Evolutionary conservation across 768 basidiomycete species (phyloP).

Genomic region (Rhizopogon vulgaris): DNA sequence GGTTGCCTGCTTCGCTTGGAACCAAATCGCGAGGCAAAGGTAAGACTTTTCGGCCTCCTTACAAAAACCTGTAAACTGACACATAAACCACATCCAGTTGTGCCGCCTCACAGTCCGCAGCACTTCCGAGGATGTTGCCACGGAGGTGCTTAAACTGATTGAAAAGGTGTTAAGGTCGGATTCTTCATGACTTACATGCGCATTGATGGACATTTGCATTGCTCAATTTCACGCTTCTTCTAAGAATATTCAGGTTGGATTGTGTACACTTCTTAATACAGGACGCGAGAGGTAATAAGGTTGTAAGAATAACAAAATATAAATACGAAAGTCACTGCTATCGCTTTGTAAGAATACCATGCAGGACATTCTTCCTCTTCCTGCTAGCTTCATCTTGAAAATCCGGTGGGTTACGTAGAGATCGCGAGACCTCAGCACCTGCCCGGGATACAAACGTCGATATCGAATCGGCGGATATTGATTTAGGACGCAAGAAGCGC

Average conservation of each 20-base stretch:
- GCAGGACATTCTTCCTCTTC: slow-evolving; percentile 36
- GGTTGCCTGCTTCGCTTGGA: slow-evolving; percentile 91
- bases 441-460: slow-evolving; percentile 23
- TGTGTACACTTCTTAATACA: slow-evolving; percentile 19
- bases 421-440: slow-evolving; percentile 5
- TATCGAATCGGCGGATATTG: slow-evolving; percentile 51
- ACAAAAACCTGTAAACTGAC: neutral
- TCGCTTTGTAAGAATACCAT: slow-evolving; percentile 32
- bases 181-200: slow-evolving; percentile 5
- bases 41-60: slow-evolving; percentile 27
- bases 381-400: slow-evolving; percentile 18
- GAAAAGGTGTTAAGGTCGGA: slow-evolving; percentile 32
- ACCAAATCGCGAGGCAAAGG: slow-evolving; percentile 95
- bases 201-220: neutral
- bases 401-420: slow-evolving; percentile 2
- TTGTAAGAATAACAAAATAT: slow-evolving; percentile 2
- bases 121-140: slow-evolving; percentile 87
- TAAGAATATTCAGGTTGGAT: slow-evolving; percentile 8
- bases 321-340: slow-evolving; percentile 11
- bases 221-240: neutral
- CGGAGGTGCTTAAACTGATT: slow-evolving; percentile 54
- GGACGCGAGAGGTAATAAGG: slow-evolving; percentile 14
- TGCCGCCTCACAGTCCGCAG: slow-evolving; percentile 92
- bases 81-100: slow-evolving; percentile 40
- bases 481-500: slow-evolving; percentile 37